phyloP scores from a whole-genome alignment of 2,329 filamentous ascomycete genomes.

The Thermoascus crustaceus region DNA sequence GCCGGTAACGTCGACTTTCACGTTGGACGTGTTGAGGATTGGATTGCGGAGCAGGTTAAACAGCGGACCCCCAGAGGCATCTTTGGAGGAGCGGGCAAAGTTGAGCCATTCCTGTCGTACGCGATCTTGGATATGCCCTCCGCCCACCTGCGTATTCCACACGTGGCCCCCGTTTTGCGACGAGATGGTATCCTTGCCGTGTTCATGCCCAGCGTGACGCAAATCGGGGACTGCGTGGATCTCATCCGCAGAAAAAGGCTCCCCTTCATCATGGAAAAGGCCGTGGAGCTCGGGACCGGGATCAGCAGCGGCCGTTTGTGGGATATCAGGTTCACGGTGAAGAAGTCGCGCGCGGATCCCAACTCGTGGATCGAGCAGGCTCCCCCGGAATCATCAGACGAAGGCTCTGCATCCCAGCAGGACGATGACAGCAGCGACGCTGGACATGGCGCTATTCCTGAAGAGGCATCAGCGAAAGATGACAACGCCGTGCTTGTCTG shows the following conservation, averaged over 20 bases:
- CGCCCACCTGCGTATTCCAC: constrained; percentile 44
- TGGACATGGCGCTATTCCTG: constrained; percentile 4
- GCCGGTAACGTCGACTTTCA: constrained; percentile 65
- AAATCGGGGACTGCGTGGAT: constrained; percentile 59
- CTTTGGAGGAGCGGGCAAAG: constrained; percentile 12
- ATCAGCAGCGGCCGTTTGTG: constrained; percentile 40
- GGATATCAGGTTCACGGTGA: constrained; percentile 37
- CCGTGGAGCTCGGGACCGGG: constrained; percentile 38
- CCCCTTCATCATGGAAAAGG: constrained; percentile 42
- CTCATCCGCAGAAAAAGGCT: constrained; percentile 47
- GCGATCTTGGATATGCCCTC: constrained; percentile 67
- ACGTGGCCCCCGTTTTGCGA: constrained; percentile 47
- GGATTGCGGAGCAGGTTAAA: constrained; percentile 48
- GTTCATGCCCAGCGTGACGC: constrained; percentile 71
- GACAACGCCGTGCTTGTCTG: constrained; percentile 41
- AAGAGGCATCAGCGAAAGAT: constrained; percentile 13
- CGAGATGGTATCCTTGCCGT: constrained; percentile 58
- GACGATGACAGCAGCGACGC: constrained; percentile 7
- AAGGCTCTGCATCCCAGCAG: constrained; percentile 6
- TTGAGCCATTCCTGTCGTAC: constrained; percentile 59
- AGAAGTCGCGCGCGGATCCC: constrained; percentile 28
- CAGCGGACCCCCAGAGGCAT: constrained; percentile 19
- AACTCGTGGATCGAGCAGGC: constrained; percentile 19
- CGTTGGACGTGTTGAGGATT: constrained; percentile 56
- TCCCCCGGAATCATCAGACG: constrained; percentile 9